phyloP scores from a whole-genome alignment of 139 green algal genomes.

The Auxenochlorella pyrenoidosa region DNA sequence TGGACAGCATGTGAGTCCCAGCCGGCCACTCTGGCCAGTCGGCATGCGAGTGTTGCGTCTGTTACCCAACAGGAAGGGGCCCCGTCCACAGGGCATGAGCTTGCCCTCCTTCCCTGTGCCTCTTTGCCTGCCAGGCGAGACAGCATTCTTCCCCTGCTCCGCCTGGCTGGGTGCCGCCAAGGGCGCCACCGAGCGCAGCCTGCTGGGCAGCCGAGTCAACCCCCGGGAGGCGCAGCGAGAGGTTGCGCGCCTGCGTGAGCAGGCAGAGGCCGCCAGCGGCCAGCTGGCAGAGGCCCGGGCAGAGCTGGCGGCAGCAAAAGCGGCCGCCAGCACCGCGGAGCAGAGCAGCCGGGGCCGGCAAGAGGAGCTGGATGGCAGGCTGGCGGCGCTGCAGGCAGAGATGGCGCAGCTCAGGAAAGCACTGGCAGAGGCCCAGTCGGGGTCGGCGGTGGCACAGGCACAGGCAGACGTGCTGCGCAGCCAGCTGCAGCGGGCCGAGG shows the following conservation, averaged over 20 bases:
- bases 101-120: background rate
- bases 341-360: background rate
- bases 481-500: background rate
- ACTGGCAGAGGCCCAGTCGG: background rate
- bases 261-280: background rate
- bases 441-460: background rate
- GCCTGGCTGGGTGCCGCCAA: conserved; percentile 39
- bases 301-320: conserved; percentile 8
- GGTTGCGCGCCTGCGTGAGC: conserved; percentile 2
- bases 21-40: too few relatives aligned
- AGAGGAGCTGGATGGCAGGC: background rate
- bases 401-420: background rate
- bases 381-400: conserved; percentile 9
- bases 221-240: background rate
- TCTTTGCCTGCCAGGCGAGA: conserved; percentile 3
- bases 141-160: conserved; percentile 42
- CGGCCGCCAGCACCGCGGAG: background rate
- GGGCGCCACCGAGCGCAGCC: conserved; percentile 20
- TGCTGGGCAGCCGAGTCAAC: conserved; percentile 26
- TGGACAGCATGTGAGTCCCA: too few relatives aligned
- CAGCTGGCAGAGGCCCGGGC: background rate
- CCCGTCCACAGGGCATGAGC: background rate
- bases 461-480: background rate
- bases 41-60: too few relatives aligned
- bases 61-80: too few relatives aligned